phyloP scores from a whole-genome alignment of 371 early-diverging fungal genomes.

The Mortierella sp. region DNA sequence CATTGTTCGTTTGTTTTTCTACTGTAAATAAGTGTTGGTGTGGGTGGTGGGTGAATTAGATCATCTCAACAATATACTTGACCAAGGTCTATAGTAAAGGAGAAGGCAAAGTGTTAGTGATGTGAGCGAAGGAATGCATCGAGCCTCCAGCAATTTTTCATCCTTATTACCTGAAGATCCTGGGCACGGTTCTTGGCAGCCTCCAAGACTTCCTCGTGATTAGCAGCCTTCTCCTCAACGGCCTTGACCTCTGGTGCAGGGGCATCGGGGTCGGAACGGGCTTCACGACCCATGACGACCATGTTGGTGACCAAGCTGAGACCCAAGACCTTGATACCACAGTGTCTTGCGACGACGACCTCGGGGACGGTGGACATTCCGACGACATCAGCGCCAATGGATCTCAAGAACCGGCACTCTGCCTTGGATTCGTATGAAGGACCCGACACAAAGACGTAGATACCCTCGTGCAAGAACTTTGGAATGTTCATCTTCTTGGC shows the following conservation, averaged over 20 bases:
- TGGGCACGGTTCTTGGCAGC: constrained; percentile 75
- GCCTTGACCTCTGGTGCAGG: constrained; percentile 14
- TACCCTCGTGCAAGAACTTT: constrained; percentile 76
- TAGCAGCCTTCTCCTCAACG: constrained; percentile 68
- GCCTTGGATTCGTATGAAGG: constrained; percentile 93
- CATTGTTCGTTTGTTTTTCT: too few species aligned
- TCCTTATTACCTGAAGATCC: constrained; percentile 71
- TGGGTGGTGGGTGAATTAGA: too few species aligned
- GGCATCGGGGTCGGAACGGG: constrained; percentile 69
- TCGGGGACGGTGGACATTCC: constrained; percentile 98
- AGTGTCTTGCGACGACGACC: constrained; percentile 92
- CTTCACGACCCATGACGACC: constrained; percentile 75
- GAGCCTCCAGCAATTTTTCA: background rate
- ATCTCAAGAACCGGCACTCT: constrained; percentile 83
- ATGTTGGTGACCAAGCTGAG: constrained; percentile 88
- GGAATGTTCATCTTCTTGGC: constrained; percentile 66
- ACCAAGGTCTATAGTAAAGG: constrained; percentile 32
- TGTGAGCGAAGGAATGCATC: too few species aligned
- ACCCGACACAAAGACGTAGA: constrained; percentile 89
- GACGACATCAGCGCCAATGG: constrained; percentile 87
- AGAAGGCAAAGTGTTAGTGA: background rate
- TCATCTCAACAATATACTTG: constrained; percentile 53
- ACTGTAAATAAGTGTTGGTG: too few species aligned
- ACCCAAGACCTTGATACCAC: constrained; percentile 89
- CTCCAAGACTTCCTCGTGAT: constrained; percentile 91